Evolutionary conservation across 2,329 filamentous ascomycete genomes (phyloP).

Genomic region (Penicillium sp.): DNA sequence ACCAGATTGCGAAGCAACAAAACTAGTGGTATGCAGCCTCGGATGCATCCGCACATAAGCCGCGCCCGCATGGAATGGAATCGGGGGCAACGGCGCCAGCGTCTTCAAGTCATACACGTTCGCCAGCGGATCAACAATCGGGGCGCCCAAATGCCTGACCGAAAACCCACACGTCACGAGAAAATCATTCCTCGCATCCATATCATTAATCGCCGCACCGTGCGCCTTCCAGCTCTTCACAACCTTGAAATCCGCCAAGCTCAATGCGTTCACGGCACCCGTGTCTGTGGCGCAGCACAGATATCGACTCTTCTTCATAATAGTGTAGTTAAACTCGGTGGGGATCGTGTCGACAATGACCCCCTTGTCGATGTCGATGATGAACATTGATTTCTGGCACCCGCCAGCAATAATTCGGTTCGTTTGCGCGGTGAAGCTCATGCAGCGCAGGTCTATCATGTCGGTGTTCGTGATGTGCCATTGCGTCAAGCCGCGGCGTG

Average conservation of each 20-base stretch:
- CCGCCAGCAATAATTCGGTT: conserved; percentile 85
- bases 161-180: conserved; percentile 95
- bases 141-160: conserved; percentile 70
- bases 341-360: conserved; percentile 67
- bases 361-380: conserved; percentile 67
- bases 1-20: conserved; percentile 86
- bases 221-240: conserved; percentile 90
- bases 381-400: conserved; percentile 80
- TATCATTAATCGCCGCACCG: conserved; percentile 83
- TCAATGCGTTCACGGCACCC: conserved; percentile 81
- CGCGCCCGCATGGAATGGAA: conserved; percentile 86
- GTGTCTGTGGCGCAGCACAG: conserved; percentile 86
- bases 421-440: conserved; percentile 89
- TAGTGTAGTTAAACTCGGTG: conserved; percentile 73
- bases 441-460: conserved; percentile 85
- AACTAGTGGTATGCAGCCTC: conserved; percentile 88
- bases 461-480: conserved; percentile 80
- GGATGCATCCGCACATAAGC: conserved; percentile 97
- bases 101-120: conserved; percentile 96
- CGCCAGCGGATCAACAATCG: conserved; percentile 85
- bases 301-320: conserved; percentile 84
- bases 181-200: conserved; percentile 94
- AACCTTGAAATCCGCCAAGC: conserved; percentile 70
- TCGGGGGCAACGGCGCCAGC: conserved; percentile 78
- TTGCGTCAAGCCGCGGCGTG: conserved; percentile 72